A percentile compares a stretch with the other conserved stretches of the same genome.
phyloP scores from a whole-genome alignment of 208 protist species.

The Wallacemonas sp. region DNA sequence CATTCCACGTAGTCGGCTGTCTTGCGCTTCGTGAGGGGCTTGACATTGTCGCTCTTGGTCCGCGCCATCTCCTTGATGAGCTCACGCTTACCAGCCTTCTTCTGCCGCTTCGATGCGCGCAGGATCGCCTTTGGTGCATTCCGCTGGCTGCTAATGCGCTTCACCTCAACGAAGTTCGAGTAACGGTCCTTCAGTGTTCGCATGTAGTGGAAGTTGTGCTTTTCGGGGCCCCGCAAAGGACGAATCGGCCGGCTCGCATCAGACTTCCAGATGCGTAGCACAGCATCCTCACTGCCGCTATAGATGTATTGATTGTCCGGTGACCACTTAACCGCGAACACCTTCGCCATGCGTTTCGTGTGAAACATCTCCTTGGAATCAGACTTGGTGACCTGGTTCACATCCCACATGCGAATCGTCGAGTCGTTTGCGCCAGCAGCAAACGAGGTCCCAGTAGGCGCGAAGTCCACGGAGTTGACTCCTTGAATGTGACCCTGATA shows the following conservation, averaged over 20 bases:
- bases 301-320: constrained; percentile 95
- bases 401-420: constrained; percentile 94
- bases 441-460: constrained; percentile 95
- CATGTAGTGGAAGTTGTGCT: constrained; percentile 93
- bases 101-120: constrained; percentile 50
- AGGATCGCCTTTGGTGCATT: constrained; percentile 85
- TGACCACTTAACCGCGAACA: constrained; percentile 92
- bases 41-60: constrained; percentile 71
- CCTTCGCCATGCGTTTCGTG: constrained; percentile 98
- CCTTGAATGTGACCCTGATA: constrained; percentile 96
- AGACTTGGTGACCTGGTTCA: constrained; percentile 82
- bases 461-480: constrained; percentile 95
- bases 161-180: constrained; percentile 83
- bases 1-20: constrained; percentile 85
- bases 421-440: constrained; percentile 94
- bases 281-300: constrained; percentile 96
- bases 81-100: constrained; percentile 82
- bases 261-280: constrained; percentile 97
- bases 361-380: constrained; percentile 97
- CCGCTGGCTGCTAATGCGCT: constrained; percentile 86
- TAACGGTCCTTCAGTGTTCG: constrained; percentile 87
- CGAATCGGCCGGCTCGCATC: constrained; percentile 90
- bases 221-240: constrained; percentile 85
- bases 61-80: constrained; percentile 86
- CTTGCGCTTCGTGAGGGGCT: constrained; percentile 86